Conservation (phyloP, 2,329 filamentous ascomycete species). For the Xylaria sp. region DNA sequence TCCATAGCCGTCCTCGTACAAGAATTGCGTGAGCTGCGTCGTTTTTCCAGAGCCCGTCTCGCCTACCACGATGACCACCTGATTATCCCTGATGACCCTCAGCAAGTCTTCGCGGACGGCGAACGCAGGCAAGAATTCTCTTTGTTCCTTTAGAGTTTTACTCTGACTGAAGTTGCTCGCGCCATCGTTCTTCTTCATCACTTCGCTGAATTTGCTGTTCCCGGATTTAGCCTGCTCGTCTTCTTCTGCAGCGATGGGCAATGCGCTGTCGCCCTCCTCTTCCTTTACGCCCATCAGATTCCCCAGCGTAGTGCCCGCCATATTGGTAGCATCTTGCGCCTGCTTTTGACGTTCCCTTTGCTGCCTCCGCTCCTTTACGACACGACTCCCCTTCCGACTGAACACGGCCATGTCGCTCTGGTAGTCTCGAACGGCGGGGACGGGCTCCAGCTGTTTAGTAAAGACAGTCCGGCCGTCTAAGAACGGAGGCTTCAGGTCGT, state of each 20-base stretch:
- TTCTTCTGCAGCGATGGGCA: constrained; percentile 79
- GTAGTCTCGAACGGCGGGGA: constrained; percentile 89
- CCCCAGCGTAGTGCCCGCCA: constrained; percentile 89
- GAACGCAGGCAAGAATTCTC: constrained; percentile 94
- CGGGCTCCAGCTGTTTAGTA: constrained; percentile 95
- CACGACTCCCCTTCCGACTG: constrained; percentile 91
- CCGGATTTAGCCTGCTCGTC: constrained; percentile 70
- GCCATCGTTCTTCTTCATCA: constrained; percentile 87
- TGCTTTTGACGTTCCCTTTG: constrained; percentile 94
- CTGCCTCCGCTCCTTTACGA: constrained; percentile 90
- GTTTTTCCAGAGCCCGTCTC: constrained; percentile 98
- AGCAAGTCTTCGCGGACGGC: constrained; percentile 93
- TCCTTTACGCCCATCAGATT: constrained; percentile 97
- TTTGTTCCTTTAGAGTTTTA: constrained; percentile 89
- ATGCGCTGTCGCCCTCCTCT: constrained; percentile 88
- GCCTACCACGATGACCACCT: constrained; percentile 95
- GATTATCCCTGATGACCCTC: constrained; percentile 93
- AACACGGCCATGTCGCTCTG: constrained; percentile 99
- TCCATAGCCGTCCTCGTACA: constrained; percentile 94
- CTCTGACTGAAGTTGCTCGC: constrained; percentile 93
- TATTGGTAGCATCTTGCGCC: constrained; percentile 92
- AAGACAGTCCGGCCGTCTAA: constrained; percentile 95
- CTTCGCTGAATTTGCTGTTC: constrained; percentile 85
- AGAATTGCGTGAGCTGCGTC: constrained; percentile 94
- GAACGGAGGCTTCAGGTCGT: constrained; percentile 94